These are phyloP conservation scores for Epichloe elymi DNA, from an alignment of 2,329 filamentous ascomycete genomes.

Conservation along the genomic window DNA sequence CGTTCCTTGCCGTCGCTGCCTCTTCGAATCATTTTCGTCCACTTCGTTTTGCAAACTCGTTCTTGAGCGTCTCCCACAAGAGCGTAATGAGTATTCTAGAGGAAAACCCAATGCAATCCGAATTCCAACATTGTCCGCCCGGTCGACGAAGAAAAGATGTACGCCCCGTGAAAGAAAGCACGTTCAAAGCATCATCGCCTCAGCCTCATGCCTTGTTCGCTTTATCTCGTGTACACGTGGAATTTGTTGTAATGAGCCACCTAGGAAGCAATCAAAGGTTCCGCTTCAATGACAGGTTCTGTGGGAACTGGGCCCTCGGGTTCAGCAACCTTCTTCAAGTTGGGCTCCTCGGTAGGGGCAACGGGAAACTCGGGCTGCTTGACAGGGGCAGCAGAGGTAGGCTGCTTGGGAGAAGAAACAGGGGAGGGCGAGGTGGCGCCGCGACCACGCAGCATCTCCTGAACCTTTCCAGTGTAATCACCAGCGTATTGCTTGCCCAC, in stretches of 20 bases:
- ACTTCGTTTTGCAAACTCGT: constrained; percentile 7
- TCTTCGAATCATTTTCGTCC: constrained; percentile 7
- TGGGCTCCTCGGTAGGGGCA: constrained; percentile 24
- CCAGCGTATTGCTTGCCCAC: constrained; percentile 55
- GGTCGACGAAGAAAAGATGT: constrained; percentile 13
- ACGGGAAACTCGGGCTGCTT: constrained; percentile 23
- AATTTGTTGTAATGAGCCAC: constrained; percentile 12
- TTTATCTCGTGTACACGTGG: constrained; percentile 16
- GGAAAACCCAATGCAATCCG: constrained; percentile 11
- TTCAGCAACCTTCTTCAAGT: constrained; percentile 6
- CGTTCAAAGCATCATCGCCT: constrained; percentile 11
- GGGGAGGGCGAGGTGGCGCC: constrained; percentile 30
- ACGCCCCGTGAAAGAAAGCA: constrained; percentile 17
- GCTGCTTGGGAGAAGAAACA: constrained; percentile 20
- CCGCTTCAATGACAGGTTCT: constrained; percentile 15
- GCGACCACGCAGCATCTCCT: constrained; percentile 44
- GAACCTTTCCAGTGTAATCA: constrained; percentile 55
- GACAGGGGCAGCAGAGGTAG: constrained; percentile 10
- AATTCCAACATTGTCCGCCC: constrained; percentile 13
- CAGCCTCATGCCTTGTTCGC: constrained; percentile 12
- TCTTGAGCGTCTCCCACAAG: neutral
- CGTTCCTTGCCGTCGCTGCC: neutral
- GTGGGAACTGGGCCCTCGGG: constrained; percentile 14
- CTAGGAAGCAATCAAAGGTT: constrained; percentile 19
- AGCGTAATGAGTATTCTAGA: constrained; percentile 11